A percentile compares a stretch with the other conserved stretches of the same genome.
phyloP scores from a whole-genome alignment of 345 rosid genomes.

The Eutrema japonicum region DNA sequence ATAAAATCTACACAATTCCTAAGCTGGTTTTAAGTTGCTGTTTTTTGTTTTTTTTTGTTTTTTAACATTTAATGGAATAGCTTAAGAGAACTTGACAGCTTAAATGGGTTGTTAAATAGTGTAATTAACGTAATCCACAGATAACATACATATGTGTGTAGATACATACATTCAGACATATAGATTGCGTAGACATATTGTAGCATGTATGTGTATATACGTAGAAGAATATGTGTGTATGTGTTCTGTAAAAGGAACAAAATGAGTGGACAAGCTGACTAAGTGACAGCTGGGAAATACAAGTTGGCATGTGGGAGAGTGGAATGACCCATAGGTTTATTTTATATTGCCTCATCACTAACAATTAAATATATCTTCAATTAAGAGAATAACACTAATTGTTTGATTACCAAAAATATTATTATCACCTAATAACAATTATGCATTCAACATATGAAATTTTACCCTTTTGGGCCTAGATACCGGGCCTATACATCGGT shows the following conservation, averaged over 20 bases:
- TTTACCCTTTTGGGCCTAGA: background rate
- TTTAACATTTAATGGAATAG: no score
- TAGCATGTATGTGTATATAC: slow-evolving; percentile 17
- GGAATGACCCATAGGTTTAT: slow-evolving; percentile 22
- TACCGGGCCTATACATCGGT: background rate
- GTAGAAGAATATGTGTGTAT: slow-evolving; percentile 1
- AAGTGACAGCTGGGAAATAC: slow-evolving; percentile 39
- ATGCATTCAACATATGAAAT: background rate
- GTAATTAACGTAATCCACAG: slow-evolving; percentile 4
- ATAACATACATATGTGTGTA: slow-evolving; percentile 8
- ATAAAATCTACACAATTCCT: no score
- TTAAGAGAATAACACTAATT: background rate
- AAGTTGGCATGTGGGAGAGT: slow-evolving; percentile 41
- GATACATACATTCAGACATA: slow-evolving; percentile 1
- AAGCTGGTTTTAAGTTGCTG: no score
- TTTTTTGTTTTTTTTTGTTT: no score
- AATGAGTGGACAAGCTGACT: slow-evolving; percentile 38
- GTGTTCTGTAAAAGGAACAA: slow-evolving; percentile 39
- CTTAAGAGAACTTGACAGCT: background rate
- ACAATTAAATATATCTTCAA: background rate
- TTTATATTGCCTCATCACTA: slow-evolving; percentile 31
- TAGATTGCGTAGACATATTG: slow-evolving; percentile 12
- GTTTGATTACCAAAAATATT: background rate
- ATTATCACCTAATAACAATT: slow-evolving; percentile 6
- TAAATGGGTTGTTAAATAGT: background rate